Evolutionary conservation across 129 eudicot genomes (phyloP).

Genomic region (Helichrysum umbraculigerum): DNA sequence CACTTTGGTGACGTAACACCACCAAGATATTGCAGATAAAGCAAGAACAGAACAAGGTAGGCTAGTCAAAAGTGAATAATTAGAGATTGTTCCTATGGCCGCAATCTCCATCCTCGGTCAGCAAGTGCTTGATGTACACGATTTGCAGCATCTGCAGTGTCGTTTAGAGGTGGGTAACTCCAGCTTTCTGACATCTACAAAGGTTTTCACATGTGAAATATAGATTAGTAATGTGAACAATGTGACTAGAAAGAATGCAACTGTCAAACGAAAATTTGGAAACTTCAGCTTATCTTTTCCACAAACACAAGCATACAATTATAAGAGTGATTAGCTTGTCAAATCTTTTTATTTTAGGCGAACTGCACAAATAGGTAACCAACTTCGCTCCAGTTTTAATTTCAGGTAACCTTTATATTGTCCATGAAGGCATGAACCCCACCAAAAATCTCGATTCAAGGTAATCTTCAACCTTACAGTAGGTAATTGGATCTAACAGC

Average conservation of each 20-base stretch:
- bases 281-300: background rate
- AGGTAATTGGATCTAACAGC: background rate
- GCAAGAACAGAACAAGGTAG: constrained; percentile 6
- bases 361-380: background rate
- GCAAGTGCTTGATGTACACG: constrained; percentile 85
- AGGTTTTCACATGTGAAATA: constrained; percentile 7
- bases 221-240: background rate
- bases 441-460: background rate
- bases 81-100: constrained; percentile 41
- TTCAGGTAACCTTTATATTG: background rate
- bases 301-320: background rate
- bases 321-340: background rate
- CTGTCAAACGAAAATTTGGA: background rate
- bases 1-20: background rate
- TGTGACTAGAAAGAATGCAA: background rate
- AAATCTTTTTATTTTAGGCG: background rate
- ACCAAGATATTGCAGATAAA: constrained; percentile 24
- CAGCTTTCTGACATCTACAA: constrained; percentile 84
- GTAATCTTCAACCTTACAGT: background rate
- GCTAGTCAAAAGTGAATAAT: background rate
- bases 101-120: constrained; percentile 88
- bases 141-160: constrained; percentile 87
- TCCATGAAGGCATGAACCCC: background rate
- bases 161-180: constrained; percentile 95
- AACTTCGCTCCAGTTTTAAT: background rate